Conservation (phyloP, 495 filamentous ascomycete genomes). For the Filosporella fistucella region DNA sequence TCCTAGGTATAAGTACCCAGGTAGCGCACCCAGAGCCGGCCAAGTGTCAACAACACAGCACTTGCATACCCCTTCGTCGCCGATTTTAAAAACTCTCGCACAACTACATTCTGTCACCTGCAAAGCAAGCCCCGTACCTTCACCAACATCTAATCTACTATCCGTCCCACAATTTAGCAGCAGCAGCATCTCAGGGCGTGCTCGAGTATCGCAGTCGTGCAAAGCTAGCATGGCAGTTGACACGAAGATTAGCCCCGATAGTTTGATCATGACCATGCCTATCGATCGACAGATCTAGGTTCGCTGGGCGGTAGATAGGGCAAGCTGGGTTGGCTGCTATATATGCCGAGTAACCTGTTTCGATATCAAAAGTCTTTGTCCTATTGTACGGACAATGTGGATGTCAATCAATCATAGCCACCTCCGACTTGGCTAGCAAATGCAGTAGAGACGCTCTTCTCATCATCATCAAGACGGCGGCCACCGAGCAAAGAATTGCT, state of each 20-base stretch:
- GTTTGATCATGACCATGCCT: conserved; percentile 4
- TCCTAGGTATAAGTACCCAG: too few relatives aligned
- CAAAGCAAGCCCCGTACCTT: too few relatives aligned
- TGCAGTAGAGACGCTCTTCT: conserved; percentile 89
- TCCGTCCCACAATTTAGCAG: neutral
- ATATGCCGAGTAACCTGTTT: conserved; percentile 13
- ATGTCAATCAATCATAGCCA: conserved; percentile 75
- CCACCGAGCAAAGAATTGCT: conserved; percentile 55
- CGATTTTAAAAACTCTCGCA: too few relatives aligned
- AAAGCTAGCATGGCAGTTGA: neutral
- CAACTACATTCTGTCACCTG: too few relatives aligned
- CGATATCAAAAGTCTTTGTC: conserved; percentile 13
- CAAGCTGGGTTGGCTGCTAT: conserved; percentile 3
- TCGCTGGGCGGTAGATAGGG: conserved; percentile 13
- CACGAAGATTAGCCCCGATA: neutral
- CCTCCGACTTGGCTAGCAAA: conserved; percentile 93
- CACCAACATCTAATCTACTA: too few relatives aligned
- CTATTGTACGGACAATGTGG: neutral
- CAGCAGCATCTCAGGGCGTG: conserved; percentile 7
- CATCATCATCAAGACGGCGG: conserved; percentile 73
- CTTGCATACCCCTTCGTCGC: too few relatives aligned
- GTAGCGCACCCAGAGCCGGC: too few relatives aligned
- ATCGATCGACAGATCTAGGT: conserved; percentile 16
- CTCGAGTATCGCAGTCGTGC: neutral
- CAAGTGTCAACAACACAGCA: too few relatives aligned